phyloP scores from a whole-genome alignment of 2,329 filamentous ascomycete genomes.

The Trichoderma guizhouense region DNA sequence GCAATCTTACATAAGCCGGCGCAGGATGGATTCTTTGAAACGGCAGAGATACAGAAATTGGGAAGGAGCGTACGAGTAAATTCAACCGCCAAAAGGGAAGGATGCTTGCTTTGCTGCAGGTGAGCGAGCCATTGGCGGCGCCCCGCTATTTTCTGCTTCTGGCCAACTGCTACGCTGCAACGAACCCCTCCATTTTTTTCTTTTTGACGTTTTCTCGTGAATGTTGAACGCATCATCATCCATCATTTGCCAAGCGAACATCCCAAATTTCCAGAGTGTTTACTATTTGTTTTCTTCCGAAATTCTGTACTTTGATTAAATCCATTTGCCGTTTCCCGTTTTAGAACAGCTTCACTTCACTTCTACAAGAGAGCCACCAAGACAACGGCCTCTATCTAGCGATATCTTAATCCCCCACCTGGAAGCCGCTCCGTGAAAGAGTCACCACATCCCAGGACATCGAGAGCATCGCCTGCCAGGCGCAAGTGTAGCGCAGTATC shows the following conservation, averaged over 20 bases:
- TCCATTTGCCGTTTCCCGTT: background rate
- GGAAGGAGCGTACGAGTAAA: background rate
- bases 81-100: background rate
- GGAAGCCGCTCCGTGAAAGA: background rate
- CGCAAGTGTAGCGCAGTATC: background rate
- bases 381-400: background rate
- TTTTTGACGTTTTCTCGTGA: background rate
- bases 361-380: background rate
- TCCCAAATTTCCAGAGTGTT: background rate
- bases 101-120: background rate
- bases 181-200: constrained; percentile 7
- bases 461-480: background rate
- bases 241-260: background rate
- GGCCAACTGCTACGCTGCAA: background rate
- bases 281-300: background rate
- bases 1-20: background rate
- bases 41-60: background rate
- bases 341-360: background rate
- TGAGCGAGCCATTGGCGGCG: background rate
- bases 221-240: background rate
- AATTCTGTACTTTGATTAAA: background rate
- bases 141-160: constrained; percentile 5
- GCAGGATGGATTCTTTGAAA: background rate
- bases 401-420: background rate
- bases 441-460: background rate